Conservation (phyloP, 805 yeast genomes). For the Yamadazyma sp. region DNA sequence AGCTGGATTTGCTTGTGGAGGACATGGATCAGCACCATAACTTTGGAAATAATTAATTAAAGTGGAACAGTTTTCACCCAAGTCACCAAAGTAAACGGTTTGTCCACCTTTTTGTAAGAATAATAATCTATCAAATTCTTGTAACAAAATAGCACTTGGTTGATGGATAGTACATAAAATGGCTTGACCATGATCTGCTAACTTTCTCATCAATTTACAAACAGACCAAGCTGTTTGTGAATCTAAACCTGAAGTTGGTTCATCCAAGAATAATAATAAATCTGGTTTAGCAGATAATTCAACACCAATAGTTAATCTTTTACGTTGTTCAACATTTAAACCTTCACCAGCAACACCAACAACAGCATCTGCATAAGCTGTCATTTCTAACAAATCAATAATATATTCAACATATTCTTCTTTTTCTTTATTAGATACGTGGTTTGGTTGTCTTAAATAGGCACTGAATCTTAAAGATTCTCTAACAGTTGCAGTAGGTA, state of each 20-base stretch:
- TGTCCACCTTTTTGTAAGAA: slow-evolving; percentile 72
- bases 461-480: slow-evolving; percentile 75
- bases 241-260: slow-evolving; percentile 44
- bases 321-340: slow-evolving; percentile 40
- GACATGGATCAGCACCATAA: slow-evolving; percentile 56
- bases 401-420: slow-evolving; percentile 66
- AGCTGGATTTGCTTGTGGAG: slow-evolving; percentile 36
- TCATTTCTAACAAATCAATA: slow-evolving; percentile 66
- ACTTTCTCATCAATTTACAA: slow-evolving; percentile 38
- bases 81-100: slow-evolving; percentile 80
- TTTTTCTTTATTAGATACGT: slow-evolving; percentile 56
- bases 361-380: slow-evolving; percentile 68
- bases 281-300: slow-evolving; percentile 42
- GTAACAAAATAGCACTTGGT: slow-evolving; percentile 76
- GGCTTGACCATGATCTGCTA: slow-evolving; percentile 41
- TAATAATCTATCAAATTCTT: slow-evolving; percentile 72
- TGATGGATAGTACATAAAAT: slow-evolving; percentile 68
- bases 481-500: slow-evolving; percentile 66
- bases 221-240: slow-evolving; percentile 45
- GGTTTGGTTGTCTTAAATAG: slow-evolving; percentile 63
- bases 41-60: slow-evolving; percentile 66
- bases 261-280: slow-evolving; percentile 37
- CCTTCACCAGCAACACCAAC: slow-evolving; percentile 76
- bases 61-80: slow-evolving; percentile 59
- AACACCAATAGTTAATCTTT: slow-evolving; percentile 40